Evolutionary conservation across 2,329 filamentous ascomycete species (phyloP).

Genomic region (Drechslerella dactyloides): DNA sequence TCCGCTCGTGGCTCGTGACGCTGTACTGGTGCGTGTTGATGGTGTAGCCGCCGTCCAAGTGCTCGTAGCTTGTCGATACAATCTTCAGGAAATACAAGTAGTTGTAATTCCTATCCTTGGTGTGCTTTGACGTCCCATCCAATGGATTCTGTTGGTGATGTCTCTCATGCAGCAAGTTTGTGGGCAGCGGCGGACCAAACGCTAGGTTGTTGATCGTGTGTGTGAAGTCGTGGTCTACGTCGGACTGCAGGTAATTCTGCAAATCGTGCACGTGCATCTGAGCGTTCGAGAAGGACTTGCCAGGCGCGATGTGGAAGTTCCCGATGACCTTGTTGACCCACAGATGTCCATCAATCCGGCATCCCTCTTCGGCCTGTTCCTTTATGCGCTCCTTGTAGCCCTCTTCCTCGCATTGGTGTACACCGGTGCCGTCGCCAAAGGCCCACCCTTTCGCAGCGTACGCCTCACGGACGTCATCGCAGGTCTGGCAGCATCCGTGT

Average conservation of each 20-base stretch:
- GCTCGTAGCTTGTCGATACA: constrained; percentile 91
- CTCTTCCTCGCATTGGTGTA: constrained; percentile 94
- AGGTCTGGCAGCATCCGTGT: constrained; percentile 93
- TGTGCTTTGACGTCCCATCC: constrained; percentile 77
- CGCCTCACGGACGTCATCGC: constrained; percentile 93
- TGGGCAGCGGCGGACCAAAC: constrained; percentile 89
- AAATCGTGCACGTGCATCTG: constrained; percentile 98
- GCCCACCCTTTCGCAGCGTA: constrained; percentile 91
- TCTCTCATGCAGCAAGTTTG: constrained; percentile 33
- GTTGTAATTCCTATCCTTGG: constrained; percentile 83
- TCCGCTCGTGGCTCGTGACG: constrained; percentile 94
- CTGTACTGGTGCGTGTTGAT: constrained; percentile 98
- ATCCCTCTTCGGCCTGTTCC: constrained; percentile 86
- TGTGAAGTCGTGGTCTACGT: constrained; percentile 81
- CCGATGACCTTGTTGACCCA: constrained; percentile 98
- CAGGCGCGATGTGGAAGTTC: constrained; percentile 97
- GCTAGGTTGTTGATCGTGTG: constrained; percentile 87
- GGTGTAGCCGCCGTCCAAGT: constrained; percentile 77
- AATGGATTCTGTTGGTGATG: constrained; percentile 81
- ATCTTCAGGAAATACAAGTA: constrained; percentile 99
- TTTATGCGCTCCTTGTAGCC: constrained; percentile 90
- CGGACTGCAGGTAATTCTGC: constrained; percentile 86
- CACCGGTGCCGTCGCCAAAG: constrained; percentile 87
- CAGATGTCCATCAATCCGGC: constrained; percentile 87
- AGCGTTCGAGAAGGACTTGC: constrained; percentile 91